A percentile compares a stretch with the other conserved stretches of the same genome.
These are phyloP conservation scores for Lodderomyces margitis DNA, from an alignment of 1,139 yeast genomes.

Conservation along the genomic window DNA sequence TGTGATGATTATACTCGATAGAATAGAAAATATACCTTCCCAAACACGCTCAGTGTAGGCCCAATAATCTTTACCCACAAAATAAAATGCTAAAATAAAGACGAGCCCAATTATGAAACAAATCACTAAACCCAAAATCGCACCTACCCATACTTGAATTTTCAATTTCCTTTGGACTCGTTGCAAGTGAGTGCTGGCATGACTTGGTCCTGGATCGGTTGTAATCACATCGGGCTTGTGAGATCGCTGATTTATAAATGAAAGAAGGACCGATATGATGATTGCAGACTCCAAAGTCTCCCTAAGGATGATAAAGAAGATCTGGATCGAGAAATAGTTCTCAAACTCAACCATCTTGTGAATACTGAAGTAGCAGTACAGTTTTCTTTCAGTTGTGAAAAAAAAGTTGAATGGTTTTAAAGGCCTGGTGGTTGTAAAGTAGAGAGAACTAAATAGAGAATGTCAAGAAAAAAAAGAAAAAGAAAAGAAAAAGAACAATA, in stretches of 20 bases:
- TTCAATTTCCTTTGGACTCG: slow-evolving; percentile 34
- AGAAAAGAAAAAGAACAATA: no score
- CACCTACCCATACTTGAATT: slow-evolving; percentile 85
- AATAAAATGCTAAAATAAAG: slow-evolving; percentile 72
- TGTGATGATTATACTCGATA: slow-evolving; percentile 79
- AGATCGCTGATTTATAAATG: slow-evolving; percentile 68
- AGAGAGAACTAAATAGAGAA: no score
- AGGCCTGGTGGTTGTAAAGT: no score
- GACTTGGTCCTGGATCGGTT: not conserved
- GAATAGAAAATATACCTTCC: slow-evolving; percentile 86
- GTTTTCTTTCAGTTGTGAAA: not conserved
- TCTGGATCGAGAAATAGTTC: slow-evolving; percentile 66
- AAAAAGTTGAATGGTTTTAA: no score
- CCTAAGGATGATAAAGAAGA: slow-evolving; percentile 82
- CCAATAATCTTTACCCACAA: slow-evolving; percentile 79
- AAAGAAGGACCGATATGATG: slow-evolving; percentile 77
- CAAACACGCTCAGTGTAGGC: slow-evolving; percentile 80
- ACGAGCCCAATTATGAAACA: slow-evolving; percentile 75
- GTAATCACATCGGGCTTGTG: slow-evolving; percentile 9
- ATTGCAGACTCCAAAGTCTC: slow-evolving; percentile 88
- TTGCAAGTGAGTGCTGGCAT: slow-evolving; percentile 8
- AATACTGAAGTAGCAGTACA: not conserved
- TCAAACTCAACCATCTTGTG: slow-evolving; percentile 29
- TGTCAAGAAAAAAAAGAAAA: no score
- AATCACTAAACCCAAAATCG: slow-evolving; percentile 64